Evolutionary conservation across 139 green algal species (phyloP), one percentile per base, ranked within the genome.

Genomic region (Chlorella ohadii): DNA sequence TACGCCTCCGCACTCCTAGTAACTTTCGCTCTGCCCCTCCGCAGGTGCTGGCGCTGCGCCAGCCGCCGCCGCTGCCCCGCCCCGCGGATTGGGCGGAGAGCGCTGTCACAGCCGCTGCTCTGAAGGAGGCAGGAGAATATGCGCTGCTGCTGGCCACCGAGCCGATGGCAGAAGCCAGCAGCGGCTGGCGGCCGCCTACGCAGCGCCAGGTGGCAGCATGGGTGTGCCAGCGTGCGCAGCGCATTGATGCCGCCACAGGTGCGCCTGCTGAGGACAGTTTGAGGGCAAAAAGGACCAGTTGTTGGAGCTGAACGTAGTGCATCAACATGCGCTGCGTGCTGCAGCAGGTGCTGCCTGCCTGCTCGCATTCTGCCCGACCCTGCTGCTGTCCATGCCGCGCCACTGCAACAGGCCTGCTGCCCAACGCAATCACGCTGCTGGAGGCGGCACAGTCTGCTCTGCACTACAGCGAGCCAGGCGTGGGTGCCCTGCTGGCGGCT

Each of bases 91-190:
- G 83, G 83, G 83, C 47, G 25, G 87, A 90, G 38, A 72, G 12
- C 34, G 25, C n/a, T 1, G 70, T 57, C 4, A 72, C n/a, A 0
- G 31, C 27, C 0, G 57, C 34, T 23, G 61, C 47, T 17, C 67
- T 88, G 34, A 38, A 36, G 9, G 47, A 41, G 17, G 33, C 34
- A 4, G 79, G 55, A 1, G 28, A 73, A 20, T 72, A 64, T n/a
- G 74, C 72, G 1, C 23, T 75, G 38, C 55, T 87, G 63, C 56
- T 81, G 15, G 82, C 82, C 51, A 89, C 86, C 4, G 86, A 89
- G 72, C 63, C 41, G 20, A 73, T 85, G 63, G 63, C 63, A 1
- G 63, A 36, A 36, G 36, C 68, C 27, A 28, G 36, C 47, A 4
- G 44, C 11, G 82, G 51, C 38, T 88, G 78, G 77, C 34, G 25